Evolutionary conservation across 1,284 basidiomycete genomes (phyloP), one percentile per base, ranked within the genome.

Genomic region (Tilletia horrida): DNA sequence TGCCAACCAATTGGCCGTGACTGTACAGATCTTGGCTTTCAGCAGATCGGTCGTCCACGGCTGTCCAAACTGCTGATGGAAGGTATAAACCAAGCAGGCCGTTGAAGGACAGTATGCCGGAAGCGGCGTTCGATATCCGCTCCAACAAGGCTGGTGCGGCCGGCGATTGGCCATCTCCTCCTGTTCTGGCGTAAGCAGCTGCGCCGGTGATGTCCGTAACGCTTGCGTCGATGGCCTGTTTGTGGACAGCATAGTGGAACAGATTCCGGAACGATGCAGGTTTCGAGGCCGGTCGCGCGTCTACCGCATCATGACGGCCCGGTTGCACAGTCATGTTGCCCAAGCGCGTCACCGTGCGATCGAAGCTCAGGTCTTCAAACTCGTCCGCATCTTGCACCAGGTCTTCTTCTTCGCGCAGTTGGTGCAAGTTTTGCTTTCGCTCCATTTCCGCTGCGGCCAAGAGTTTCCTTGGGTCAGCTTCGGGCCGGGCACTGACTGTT

Each of bases 361-460:
- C 52, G 27, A 57, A 57, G 25, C 52, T 57, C 8, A 57, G n/a
- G 27, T 57, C 52, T 25, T 57, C 52, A 16, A 29, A 27, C 14
- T 25, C 23, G 29, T 59, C 31, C 27, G 16, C 55, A 18, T 59
- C 55, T 16, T 25, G 31, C 6, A 16, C n/a, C n/a, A 48, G 16
- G 8, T 59, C 16, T 13, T 35, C 55, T 16, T 14, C 55, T 16
- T 14, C 55, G 55, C 50, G 50, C 50, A 52, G 14, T 29, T 29
- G 55, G 11, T 31, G 13, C 29, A 31, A 29, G 11, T 40, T 21
- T 40, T 18, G 25, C 16, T 25, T 25, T 35, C 16, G 55, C 3
- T 59, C 55, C 27, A 59, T 59, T 29, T 59, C 55, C 14, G 55
- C 55, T 11, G 55, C 55, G 16, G 35, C 55, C 8, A 59, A 29